These are phyloP conservation scores for Kurtzmaniella quercitrusa DNA, from an alignment of 1,139 yeast species.

Conservation along the genomic window DNA sequence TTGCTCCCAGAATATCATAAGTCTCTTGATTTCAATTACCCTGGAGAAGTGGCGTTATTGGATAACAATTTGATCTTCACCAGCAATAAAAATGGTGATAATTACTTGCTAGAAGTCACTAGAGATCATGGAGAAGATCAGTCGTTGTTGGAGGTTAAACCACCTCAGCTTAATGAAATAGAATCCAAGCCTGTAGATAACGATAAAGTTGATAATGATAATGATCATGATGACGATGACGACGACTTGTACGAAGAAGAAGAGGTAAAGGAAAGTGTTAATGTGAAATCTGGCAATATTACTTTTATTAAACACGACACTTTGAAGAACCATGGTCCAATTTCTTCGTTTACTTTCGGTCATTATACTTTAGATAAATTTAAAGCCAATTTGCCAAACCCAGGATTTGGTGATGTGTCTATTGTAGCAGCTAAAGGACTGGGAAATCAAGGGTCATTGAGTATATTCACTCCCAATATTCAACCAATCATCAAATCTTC, in stretches of 20 bases:
- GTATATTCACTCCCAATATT: constrained; percentile 59
- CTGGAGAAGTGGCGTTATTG: constrained; percentile 31
- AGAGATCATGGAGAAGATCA: constrained; percentile 14
- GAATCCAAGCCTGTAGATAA: constrained; percentile 2
- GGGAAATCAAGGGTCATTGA: constrained; percentile 50
- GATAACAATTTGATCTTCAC: constrained; percentile 35
- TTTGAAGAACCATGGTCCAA: constrained; percentile 69
- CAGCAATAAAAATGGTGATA: constrained; percentile 32
- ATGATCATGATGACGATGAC: constrained; percentile 21
- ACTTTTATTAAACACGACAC: constrained; percentile 48
- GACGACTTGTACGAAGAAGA: constrained; percentile 21
- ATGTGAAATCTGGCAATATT: constrained; percentile 20
- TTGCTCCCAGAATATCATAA: constrained; percentile 20
- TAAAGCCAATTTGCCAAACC: constrained; percentile 62
- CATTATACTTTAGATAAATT: constrained; percentile 51
- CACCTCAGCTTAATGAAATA: constrained; percentile 4
- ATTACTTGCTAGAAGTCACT: constrained; percentile 29
- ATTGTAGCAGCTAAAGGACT: constrained; percentile 71
- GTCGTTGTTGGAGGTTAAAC: not conserved
- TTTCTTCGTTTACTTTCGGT: constrained; percentile 67
- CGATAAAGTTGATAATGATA: constrained; percentile 10
- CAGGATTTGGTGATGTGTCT: constrained; percentile 60
- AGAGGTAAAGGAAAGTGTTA: constrained; percentile 30
- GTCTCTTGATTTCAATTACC: constrained; percentile 20
- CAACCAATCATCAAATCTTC: constrained; percentile 67